A percentile compares a stretch with the other conserved stretches of the same genome.
phyloP scores from a whole-genome alignment of 2,329 filamentous ascomycete species.

The Exophiala sp. region DNA sequence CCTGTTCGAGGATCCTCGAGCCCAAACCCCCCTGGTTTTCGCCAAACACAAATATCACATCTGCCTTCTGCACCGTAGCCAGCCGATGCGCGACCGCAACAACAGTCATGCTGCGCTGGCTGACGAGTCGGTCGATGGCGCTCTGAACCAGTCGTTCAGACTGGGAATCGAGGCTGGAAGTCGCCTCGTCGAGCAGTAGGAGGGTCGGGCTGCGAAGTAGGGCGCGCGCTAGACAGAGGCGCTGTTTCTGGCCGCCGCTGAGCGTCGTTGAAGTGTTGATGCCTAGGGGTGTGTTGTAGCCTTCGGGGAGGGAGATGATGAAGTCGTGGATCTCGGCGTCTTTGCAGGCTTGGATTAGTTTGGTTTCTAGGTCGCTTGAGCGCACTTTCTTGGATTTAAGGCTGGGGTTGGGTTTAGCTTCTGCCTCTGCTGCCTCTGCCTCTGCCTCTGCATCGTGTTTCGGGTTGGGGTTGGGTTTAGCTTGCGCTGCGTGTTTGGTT shows the following conservation, averaged over 20 bases:
- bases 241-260: conserved; percentile 52
- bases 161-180: conserved; percentile 57
- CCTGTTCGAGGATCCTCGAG: conserved; percentile 52
- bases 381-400: too few relatives aligned
- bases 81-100: conserved; percentile 72
- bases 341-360: conserved; percentile 45
- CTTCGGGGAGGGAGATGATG: conserved; percentile 48
- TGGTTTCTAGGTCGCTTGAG: too few relatives aligned
- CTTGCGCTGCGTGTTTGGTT: too few relatives aligned
- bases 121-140: conserved; percentile 58
- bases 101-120: conserved; percentile 52
- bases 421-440: too few relatives aligned
- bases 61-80: conserved; percentile 70
- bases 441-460: too few relatives aligned
- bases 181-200: conserved; percentile 56
- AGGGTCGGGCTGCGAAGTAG: conserved; percentile 49
- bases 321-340: conserved; percentile 52
- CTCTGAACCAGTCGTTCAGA: conserved; percentile 62
- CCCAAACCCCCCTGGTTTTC: conserved; percentile 42
- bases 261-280: conserved; percentile 45
- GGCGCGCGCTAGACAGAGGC: conserved; percentile 51
- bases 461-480: too few relatives aligned
- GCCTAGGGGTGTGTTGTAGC: conserved; percentile 46
- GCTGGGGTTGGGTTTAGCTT: too few relatives aligned
- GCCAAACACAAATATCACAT: conserved; percentile 73